Percentiles rank a stretch among this genome's conserved stretches.
Conservation (phyloP, 495 filamentous ascomycete species). For the Sabuloglossum arenarium region DNA sequence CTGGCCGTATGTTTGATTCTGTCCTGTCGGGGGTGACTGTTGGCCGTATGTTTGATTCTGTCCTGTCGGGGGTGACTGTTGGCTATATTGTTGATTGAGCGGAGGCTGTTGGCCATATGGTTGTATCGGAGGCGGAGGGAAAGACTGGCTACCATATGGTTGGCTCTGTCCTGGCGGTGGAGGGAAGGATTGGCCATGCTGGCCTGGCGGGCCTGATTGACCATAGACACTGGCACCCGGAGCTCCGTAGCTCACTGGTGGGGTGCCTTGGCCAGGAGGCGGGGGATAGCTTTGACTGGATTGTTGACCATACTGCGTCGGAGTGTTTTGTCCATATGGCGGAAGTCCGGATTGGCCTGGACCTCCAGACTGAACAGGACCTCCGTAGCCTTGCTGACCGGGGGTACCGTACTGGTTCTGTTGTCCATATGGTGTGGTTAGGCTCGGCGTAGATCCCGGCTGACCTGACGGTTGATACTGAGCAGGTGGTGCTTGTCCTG, state of each 20-base stretch:
- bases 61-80: not conserved
- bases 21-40: not conserved
- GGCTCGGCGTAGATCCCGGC: not conserved
- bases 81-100: not conserved
- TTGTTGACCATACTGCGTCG: not conserved
- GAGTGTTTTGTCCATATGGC: not conserved
- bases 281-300: not conserved
- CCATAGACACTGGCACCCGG: not conserved
- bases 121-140: not conserved
- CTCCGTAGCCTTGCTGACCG: not conserved
- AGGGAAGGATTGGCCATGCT: not conserved
- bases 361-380: not conserved
- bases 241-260: not conserved
- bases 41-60: not conserved
- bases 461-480: constrained; percentile 14
- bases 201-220: not conserved
- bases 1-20: not conserved
- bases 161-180: not conserved
- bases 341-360: not conserved
- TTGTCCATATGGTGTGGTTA: not conserved
- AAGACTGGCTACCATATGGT: not conserved
- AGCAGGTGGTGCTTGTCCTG: constrained; percentile 19
- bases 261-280: not conserved
- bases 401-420: not conserved
- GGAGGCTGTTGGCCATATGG: not conserved